A percentile compares a stretch with the other conserved stretches of the same genome.
Evolutionary conservation across 352 stramenopile species (phyloP).

Genomic region (Phytophthora idaei): DNA sequence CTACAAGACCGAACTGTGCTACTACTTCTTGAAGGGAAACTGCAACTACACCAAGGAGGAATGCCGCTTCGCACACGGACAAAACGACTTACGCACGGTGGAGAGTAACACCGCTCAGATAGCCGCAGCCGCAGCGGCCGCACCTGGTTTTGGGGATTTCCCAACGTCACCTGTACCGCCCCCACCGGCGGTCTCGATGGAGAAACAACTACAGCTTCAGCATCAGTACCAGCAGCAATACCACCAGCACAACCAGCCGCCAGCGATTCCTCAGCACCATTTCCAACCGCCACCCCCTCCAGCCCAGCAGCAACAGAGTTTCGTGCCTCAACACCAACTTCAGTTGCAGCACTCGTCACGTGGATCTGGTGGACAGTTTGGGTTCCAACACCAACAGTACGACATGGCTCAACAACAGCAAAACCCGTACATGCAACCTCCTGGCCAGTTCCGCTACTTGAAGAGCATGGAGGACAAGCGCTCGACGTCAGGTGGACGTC

Average conservation of each 20-base stretch:
- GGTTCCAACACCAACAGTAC: constrained; percentile 49
- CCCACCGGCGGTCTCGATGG: constrained; percentile 36
- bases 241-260: constrained; percentile 46
- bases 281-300: constrained; percentile 39
- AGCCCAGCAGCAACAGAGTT: constrained; percentile 39
- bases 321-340: constrained; percentile 47
- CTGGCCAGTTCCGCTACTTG: constrained; percentile 66
- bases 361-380: constrained; percentile 32
- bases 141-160: constrained; percentile 25
- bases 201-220: constrained; percentile 65
- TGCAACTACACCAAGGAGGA: constrained; percentile 91
- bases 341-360: constrained; percentile 39
- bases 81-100: constrained; percentile 78
- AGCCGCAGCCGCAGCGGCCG: constrained; percentile 27
- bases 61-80: constrained; percentile 86
- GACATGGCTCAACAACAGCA: constrained; percentile 41
- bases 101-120: constrained; percentile 85
- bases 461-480: constrained; percentile 71
- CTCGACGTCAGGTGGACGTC: constrained; percentile 35
- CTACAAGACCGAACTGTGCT: constrained; percentile 91
- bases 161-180: constrained; percentile 36
- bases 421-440: constrained; percentile 39
- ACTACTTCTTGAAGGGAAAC: constrained; percentile 88
- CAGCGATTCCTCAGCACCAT: constrained; percentile 44
- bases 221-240: constrained; percentile 75